A percentile compares a stretch with the other conserved stretches of the same genome.
Conservation (phyloP, 2,329 filamentous ascomycete genomes). For the Pyrenophora teres region DNA sequence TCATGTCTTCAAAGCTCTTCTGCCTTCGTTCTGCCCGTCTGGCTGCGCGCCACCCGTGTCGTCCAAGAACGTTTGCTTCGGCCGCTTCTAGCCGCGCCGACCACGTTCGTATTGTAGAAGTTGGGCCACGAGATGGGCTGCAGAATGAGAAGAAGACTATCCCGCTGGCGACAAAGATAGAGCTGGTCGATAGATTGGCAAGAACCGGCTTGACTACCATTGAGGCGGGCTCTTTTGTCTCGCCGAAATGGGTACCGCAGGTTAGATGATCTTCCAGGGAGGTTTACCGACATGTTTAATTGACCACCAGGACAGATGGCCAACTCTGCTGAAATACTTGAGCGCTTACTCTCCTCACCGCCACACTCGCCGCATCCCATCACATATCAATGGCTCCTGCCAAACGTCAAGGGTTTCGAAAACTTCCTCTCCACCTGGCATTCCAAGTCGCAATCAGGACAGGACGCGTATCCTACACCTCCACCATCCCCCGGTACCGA, state of each 20-base stretch:
- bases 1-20: constrained; percentile 39
- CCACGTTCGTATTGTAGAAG: constrained; percentile 71
- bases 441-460: constrained; percentile 44
- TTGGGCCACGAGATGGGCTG: constrained; percentile 82
- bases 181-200: constrained; percentile 72
- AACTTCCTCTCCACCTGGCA: constrained; percentile 62
- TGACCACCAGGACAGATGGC: constrained; percentile 65
- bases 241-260: constrained; percentile 85
- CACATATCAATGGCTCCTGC: constrained; percentile 80
- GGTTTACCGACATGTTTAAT: constrained; percentile 45
- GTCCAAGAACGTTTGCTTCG: constrained; percentile 38
- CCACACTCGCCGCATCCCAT: constrained; percentile 61
- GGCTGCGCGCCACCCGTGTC: constrained; percentile 41
- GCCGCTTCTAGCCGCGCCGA: constrained; percentile 44
- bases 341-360: constrained; percentile 66
- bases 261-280: constrained; percentile 46
- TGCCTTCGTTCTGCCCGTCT: constrained; percentile 43
- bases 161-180: constrained; percentile 72
- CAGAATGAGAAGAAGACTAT: constrained; percentile 81
- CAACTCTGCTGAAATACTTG: constrained; percentile 74
- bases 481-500: constrained; percentile 46
- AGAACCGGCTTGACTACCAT: constrained; percentile 72
- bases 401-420: constrained; percentile 73
- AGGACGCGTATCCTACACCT: constrained; percentile 57
- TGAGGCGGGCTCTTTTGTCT: constrained; percentile 81